Percentiles rank a stretch among this genome's conserved stretches.
Evolutionary conservation across 257 asterid species (phyloP).

Genomic region (Anisodus acutangulus): DNA sequence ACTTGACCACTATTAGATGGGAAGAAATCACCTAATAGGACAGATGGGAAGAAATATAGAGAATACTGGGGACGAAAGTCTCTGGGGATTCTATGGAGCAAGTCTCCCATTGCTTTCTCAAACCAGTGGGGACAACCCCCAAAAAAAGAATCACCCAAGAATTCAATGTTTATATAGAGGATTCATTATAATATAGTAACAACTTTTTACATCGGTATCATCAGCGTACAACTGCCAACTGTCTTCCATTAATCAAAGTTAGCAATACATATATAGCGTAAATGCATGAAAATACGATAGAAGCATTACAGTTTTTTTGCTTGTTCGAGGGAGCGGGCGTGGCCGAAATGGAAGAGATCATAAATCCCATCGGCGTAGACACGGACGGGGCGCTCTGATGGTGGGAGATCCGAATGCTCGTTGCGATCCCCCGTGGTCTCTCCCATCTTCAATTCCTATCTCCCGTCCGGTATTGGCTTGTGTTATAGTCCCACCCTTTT

Average conservation of each 20-base stretch:
- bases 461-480: background rate
- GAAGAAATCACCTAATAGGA: too few species aligned
- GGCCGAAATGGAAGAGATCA: slow-evolving; percentile 98
- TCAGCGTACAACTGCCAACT: background rate
- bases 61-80: too few species aligned
- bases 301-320: slow-evolving; percentile 68
- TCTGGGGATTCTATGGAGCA: too few species aligned
- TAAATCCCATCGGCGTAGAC: slow-evolving; percentile 96
- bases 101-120: background rate
- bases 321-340: slow-evolving; percentile 96
- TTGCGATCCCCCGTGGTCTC: background rate
- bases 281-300: background rate
- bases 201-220: background rate
- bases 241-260: background rate
- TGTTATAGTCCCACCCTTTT: background rate
- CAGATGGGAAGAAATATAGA: too few species aligned
- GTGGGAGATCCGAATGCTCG: slow-evolving; percentile 36
- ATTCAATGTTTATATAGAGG: too few species aligned
- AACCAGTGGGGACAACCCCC: background rate
- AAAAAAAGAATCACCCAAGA: too few species aligned
- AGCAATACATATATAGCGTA: background rate
- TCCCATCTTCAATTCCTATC: background rate
- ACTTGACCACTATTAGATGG: too few species aligned
- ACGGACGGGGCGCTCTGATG: slow-evolving; percentile 73
- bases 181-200: too few species aligned